Percentiles rank a stretch among this genome's conserved stretches.
phyloP scores from a whole-genome alignment of 768 basidiomycete species.

The Scleroderma citrinum region DNA sequence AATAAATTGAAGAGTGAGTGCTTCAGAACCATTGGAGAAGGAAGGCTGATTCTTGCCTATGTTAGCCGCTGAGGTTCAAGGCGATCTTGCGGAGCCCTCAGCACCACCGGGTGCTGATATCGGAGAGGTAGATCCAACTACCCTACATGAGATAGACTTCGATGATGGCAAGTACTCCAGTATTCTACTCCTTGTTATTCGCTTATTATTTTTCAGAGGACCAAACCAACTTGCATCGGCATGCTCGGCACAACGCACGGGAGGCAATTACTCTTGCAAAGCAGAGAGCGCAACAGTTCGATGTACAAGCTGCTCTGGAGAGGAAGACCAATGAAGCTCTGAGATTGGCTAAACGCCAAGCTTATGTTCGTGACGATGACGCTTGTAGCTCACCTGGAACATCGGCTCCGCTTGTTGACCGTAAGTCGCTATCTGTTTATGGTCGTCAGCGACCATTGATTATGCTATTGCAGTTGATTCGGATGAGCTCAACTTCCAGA shows the following conservation, averaged over 20 bases:
- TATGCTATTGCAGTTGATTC: conserved; percentile 62
- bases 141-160: conserved; percentile 77
- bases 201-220: conserved; percentile 53
- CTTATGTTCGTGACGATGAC: conserved; percentile 39
- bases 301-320: conserved; percentile 73
- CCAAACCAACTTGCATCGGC: conserved; percentile 74
- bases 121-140: conserved; percentile 44
- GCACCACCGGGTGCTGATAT: conserved; percentile 51
- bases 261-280: conserved; percentile 78
- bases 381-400: conserved; percentile 31
- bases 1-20: conserved; percentile 86
- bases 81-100: conserved; percentile 38
- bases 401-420: conserved; percentile 57
- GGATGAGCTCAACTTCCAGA: conserved; percentile 98
- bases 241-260: conserved; percentile 85
- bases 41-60: conserved; percentile 8
- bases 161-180: conserved; percentile 64
- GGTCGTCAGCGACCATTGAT: conserved; percentile 4
- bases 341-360: conserved; percentile 54
- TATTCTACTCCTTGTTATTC: background rate
- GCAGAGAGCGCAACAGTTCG: conserved; percentile 79
- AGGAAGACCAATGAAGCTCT: conserved; percentile 77
- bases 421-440: conserved; percentile 38
- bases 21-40: conserved; percentile 1
- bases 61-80: conserved; percentile 73